Base-by-base conservation (phyloP, 495 filamentous ascomycete genomes). In the Pyrenula massariospora region DNA sequence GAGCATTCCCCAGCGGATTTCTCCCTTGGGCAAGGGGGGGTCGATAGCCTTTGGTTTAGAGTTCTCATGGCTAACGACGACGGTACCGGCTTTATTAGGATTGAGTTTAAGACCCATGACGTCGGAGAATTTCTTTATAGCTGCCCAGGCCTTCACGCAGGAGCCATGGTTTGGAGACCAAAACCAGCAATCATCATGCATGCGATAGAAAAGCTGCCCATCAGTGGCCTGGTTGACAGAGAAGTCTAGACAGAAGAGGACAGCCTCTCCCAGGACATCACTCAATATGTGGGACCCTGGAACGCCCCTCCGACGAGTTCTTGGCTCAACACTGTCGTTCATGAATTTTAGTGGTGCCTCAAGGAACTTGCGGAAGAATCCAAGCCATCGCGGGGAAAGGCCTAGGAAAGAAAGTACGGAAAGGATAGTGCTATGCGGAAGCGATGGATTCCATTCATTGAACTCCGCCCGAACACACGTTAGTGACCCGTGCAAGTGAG, bases 181-280 rank as follows among this genome's bases (percentile, higher is more conserved):
- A 47, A 83, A 73, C 82, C 82, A 85, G 50, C 84, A 68, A 55
- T 84, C 80, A 56, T 84, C 81, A 58, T 82, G 74, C 52, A 82
- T 70, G 11, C 79, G 75, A 60, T 77, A 77, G 36, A 83, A 61
- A 22, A 76, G 66, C 22, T 64, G 57, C 2, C 79, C 68, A 3
- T 73, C 65, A 0, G 82, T 75, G 0, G 64, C 62, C 42, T 79
- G 72, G 58, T 82, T 84, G 22, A 85, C 73, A 0, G 79, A 65
- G 48, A 77, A 77, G 59, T 85, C 82, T 56, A 84, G 69, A 58
- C 75, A 78, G 63, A 84, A 84, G 1, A 85, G 62, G 8, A 83
- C 61, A 0, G 72, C 65, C 54, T 85, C 82, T 2, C 77, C 74
- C 25, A 78, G 72, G 3, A 79, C 57, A 50, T 78, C 72, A 56